Base-by-base conservation (phyloP, 192 early-diverging fungal species). In the Coemansia sp. region DNA sequence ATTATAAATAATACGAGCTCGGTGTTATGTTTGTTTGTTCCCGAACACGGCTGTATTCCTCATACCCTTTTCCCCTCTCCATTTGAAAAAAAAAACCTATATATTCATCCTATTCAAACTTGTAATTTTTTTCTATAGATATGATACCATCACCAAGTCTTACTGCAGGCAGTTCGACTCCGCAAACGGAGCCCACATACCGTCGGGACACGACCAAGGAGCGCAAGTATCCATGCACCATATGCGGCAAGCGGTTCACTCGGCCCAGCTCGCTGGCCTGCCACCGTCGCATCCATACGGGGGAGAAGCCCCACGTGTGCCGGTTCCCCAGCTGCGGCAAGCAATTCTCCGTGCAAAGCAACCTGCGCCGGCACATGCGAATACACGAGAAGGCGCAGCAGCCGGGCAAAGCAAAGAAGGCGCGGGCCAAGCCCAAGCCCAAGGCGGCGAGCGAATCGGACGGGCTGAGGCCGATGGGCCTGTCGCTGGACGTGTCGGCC, bases 221-320 rank as follows among this genome's bases (percentile, higher is more conserved):
- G 47, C 72, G 72, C 62, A 68, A 69, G 54, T 76, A 76, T 32
- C 61, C 61, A 7, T 76, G 72, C 56, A 41, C 65, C 9, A 32
- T 63, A 17, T 76, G 72, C 53, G 57, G 50, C 43, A 76, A 76
- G 43, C 56, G 66, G 18, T 76, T 76, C 50, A 76, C 72, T 0
- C 57, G 72, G 3, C 72, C 72, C 6, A 64, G 62, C 40, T 76
- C 72, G 7, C 51, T 76, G 18, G 62, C 72, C 7, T 76, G 72
- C 58, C 81, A 83, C 57, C 45, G 58, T n/a, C 60, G 58, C 53
- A 69, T 57, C 15, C 81, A 83, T 52, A 83, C 81, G 0, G 81
- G 79, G 30, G 60, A 67, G 26, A 60, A 64, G 48, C 79, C 81
- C 1, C 76, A 83, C 47, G 23, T 37, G n/a, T 83, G 81, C 43